phyloP scores from a whole-genome alignment of 176 grass and related monocot genomes.

The Oryza meridionalis region DNA sequence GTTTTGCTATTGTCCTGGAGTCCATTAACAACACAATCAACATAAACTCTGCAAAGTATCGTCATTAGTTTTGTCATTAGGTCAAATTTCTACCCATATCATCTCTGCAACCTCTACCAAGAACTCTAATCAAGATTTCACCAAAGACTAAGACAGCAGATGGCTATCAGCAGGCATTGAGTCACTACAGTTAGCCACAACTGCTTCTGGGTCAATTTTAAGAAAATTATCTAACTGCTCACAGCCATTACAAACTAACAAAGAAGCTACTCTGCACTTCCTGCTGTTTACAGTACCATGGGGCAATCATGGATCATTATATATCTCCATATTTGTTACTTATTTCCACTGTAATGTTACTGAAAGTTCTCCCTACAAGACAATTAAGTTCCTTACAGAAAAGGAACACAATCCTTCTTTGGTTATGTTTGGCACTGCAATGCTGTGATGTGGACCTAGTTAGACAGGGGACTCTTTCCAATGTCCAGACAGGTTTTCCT shows the following conservation, averaged over 20 bases:
- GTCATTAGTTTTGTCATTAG: background rate
- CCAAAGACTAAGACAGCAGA: background rate
- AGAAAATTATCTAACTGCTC: background rate
- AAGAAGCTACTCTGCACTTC: slow-evolving; percentile 7
- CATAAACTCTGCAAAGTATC: background rate
- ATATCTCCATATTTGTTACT: background rate
- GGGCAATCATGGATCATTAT: slow-evolving; percentile 2
- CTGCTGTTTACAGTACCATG: slow-evolving; percentile 14
- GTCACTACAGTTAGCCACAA: slow-evolving; percentile 11
- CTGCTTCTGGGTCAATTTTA: background rate
- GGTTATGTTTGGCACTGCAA: background rate
- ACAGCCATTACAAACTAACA: slow-evolving; percentile 25
- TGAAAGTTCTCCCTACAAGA: slow-evolving; percentile 14
- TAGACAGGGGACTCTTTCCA: background rate
- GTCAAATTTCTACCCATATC: slow-evolving; percentile 12
- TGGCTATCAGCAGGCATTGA: background rate
- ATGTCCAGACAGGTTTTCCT: background rate
- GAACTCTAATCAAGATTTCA: background rate
- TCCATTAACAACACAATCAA: background rate
- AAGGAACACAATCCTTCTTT: slow-evolving; percentile 21
- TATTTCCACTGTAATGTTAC: background rate
- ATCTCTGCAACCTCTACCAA: background rate
- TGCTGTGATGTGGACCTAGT: background rate
- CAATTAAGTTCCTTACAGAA: slow-evolving; percentile 24
- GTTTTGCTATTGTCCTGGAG: background rate